phyloP scores from a whole-genome alignment of 164 flowering plant genomes.

The Umbilicus rupestris region DNA sequence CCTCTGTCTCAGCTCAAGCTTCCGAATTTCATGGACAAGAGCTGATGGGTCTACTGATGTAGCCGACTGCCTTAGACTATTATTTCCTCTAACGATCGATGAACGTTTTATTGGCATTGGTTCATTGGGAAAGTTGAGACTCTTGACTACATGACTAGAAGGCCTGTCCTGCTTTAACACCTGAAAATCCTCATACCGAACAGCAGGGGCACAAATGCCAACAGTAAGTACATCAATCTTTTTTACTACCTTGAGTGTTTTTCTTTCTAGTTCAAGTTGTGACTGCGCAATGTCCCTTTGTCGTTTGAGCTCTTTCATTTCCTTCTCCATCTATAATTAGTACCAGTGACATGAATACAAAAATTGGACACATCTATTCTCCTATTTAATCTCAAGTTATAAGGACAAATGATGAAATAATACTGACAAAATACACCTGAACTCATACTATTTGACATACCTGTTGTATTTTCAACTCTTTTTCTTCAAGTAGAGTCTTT shows the following conservation, averaged over 20 bases:
- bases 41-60: conserved; percentile 48
- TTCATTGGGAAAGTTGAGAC: conserved; percentile 40
- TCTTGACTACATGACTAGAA: conserved; percentile 42
- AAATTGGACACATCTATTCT: neutral
- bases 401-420: neutral
- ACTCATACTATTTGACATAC: neutral
- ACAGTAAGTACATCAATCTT: conserved; percentile 11
- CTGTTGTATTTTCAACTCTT: conserved; percentile 51
- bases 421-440: neutral
- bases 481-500: conserved; percentile 39
- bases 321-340: conserved; percentile 53
- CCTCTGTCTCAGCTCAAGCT: conserved; percentile 60
- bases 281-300: conserved; percentile 64
- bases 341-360: neutral
- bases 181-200: conserved; percentile 21
- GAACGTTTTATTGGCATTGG: conserved; percentile 13
- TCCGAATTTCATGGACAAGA: conserved; percentile 66
- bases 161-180: conserved; percentile 34
- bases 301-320: conserved; percentile 69
- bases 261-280: conserved; percentile 58
- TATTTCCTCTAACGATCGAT: conserved; percentile 15
- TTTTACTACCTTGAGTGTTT: conserved; percentile 35
- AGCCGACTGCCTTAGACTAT: conserved; percentile 30
- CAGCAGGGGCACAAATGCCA: neutral
- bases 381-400: neutral